These are phyloP conservation scores for Fusarium solani-melongenae DNA, from an alignment of 2,329 filamentous ascomycete species.

Conservation along the genomic window DNA sequence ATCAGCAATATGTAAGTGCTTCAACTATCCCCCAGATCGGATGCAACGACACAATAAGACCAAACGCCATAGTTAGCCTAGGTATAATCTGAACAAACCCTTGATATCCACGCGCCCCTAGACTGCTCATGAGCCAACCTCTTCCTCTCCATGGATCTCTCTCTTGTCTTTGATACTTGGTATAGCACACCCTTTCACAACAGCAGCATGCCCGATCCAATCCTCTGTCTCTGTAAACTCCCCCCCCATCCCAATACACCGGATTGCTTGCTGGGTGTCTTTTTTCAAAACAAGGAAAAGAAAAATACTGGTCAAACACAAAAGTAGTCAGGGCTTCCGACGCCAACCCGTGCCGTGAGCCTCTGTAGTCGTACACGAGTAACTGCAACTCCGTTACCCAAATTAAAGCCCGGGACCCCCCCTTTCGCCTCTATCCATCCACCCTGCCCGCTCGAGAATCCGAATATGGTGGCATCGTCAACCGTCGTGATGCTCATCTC, in stretches of 20 bases:
- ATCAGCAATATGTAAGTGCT: not conserved
- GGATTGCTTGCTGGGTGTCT: constrained; percentile 25
- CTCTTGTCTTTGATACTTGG: constrained; percentile 22
- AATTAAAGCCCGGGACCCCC: constrained; percentile 41
- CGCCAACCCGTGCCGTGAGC: constrained; percentile 37
- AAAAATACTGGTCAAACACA: constrained; percentile 26
- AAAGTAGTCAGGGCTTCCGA: constrained; percentile 34
- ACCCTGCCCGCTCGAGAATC: constrained; percentile 24
- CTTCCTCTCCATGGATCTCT: not conserved
- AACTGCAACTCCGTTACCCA: constrained; percentile 46
- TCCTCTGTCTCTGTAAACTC: constrained; percentile 17
- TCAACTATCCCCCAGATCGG: not conserved
- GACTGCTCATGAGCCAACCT: constrained; percentile 28
- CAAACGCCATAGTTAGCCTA: constrained; percentile 41
- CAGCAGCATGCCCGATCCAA: constrained; percentile 23
- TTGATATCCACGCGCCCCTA: constrained; percentile 33
- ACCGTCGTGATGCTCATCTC: constrained; percentile 28
- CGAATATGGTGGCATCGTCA: constrained; percentile 29
- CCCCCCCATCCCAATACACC: constrained; percentile 16
- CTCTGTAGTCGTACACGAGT: constrained; percentile 49
- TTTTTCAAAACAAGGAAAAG: constrained; percentile 30
- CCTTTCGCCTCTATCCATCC: constrained; percentile 30
- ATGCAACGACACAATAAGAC: constrained; percentile 23
- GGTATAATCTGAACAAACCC: constrained; percentile 42
- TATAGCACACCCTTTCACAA: constrained; percentile 23